phyloP scores from a whole-genome alignment of 805 yeast genomes.

The Candida maltosa region DNA sequence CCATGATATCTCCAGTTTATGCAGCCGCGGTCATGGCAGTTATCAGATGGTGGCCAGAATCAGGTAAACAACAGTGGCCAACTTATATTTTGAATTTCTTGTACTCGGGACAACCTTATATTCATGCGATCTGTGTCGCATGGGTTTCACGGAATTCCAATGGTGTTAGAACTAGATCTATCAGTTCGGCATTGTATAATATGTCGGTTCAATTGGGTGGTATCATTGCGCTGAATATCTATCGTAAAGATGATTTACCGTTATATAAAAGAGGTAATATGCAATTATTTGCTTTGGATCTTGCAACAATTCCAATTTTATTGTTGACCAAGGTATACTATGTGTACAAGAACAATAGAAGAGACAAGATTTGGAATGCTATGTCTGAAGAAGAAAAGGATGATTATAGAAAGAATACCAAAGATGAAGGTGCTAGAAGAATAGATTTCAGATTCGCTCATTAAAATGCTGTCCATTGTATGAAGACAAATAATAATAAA shows the following conservation, averaged over 20 bases:
- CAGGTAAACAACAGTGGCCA: constrained; percentile 9
- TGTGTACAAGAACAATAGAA: constrained; percentile 37
- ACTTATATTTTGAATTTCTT: constrained; percentile 15
- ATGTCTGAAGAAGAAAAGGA: constrained; percentile 48
- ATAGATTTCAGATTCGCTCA: constrained; percentile 45
- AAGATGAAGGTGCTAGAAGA: constrained; percentile 55
- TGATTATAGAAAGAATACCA: constrained; percentile 42
- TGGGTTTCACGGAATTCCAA: constrained; percentile 64
- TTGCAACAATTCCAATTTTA: constrained; percentile 26
- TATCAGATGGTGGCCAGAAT: constrained; percentile 10
- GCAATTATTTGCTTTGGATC: constrained; percentile 32
- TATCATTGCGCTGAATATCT: constrained; percentile 54
- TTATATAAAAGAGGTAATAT: constrained; percentile 56
- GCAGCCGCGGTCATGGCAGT: constrained; percentile 6
- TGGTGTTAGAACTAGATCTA: constrained; percentile 61
- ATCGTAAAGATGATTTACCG: constrained; percentile 56
- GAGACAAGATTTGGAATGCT: constrained; percentile 47
- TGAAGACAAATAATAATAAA: no score
- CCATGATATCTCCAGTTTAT: constrained; percentile 7
- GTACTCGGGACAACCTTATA: constrained; percentile 26
- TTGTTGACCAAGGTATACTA: constrained; percentile 35
- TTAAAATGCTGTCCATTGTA: no score
- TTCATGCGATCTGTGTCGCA: constrained; percentile 17
- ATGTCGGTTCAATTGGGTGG: constrained; percentile 59
- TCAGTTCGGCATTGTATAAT: constrained; percentile 62